phyloP scores from a whole-genome alignment of 208 protist species.

The Trypanosoma avium region DNA sequence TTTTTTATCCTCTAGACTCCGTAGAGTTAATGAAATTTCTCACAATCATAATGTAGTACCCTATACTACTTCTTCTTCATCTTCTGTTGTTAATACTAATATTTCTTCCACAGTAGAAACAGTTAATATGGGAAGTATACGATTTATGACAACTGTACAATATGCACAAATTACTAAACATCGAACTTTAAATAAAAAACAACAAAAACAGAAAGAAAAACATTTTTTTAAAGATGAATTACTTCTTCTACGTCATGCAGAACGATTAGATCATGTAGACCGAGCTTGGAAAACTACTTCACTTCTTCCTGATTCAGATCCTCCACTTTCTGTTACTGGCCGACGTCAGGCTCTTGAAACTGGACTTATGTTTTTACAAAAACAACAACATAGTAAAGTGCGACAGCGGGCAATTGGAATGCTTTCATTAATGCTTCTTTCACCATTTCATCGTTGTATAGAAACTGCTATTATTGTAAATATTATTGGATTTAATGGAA shows the following conservation, averaged over 20 bases:
- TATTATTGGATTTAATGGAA: conserved; percentile 72
- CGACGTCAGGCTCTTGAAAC: conserved; percentile 81
- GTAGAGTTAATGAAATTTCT: not conserved
- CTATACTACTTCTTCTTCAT: not conserved
- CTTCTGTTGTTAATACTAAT: not conserved
- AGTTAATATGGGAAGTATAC: conserved; percentile 24
- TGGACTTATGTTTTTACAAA: conserved; percentile 51
- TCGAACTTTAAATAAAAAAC: conserved; percentile 14
- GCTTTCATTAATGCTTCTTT: conserved; percentile 66
- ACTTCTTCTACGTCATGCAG: conserved; percentile 73
- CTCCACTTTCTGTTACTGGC: conserved; percentile 72
- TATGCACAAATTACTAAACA: conserved; percentile 59
- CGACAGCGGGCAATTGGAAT: conserved; percentile 61
- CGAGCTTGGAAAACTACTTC: conserved; percentile 57
- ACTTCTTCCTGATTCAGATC: conserved; percentile 63
- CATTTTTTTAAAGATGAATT: conserved; percentile 52
- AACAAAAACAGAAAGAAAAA: conserved; percentile 22
- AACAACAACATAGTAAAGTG: conserved; percentile 47
- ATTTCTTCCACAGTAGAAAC: not conserved
- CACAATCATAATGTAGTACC: not conserved
- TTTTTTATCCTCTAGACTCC: not conserved
- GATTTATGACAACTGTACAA: conserved; percentile 57
- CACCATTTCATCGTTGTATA: conserved; percentile 82
- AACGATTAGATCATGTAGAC: conserved; percentile 81
- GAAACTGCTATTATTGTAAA: conserved; percentile 80